A percentile compares a stretch with the other conserved stretches of the same genome.
Conservation (phyloP, 2,329 filamentous ascomycete species). For the Botrytis cinerea region DNA sequence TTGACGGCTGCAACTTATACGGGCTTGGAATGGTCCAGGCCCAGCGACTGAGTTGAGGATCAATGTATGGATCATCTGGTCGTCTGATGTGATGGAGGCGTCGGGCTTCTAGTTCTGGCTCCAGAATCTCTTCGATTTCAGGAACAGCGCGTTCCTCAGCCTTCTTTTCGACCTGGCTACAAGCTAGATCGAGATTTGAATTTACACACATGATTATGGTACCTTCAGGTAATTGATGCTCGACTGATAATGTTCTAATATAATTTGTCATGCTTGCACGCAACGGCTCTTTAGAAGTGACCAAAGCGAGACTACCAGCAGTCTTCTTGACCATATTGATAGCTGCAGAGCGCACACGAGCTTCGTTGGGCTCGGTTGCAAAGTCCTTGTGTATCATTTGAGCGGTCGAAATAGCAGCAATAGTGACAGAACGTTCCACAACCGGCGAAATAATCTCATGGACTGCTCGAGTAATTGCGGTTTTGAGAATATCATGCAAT, state of each 20-base stretch:
- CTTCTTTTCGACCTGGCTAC: conserved; percentile 90
- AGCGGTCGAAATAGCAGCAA: conserved; percentile 93
- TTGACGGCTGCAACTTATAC: conserved; percentile 76
- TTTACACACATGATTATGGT: conserved; percentile 99
- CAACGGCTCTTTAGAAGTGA: conserved; percentile 97
- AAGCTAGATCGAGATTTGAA: conserved; percentile 92
- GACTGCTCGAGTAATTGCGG: conserved; percentile 84
- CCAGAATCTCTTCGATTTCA: conserved; percentile 93
- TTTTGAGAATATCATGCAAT: conserved; percentile 75
- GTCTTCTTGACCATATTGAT: conserved; percentile 94
- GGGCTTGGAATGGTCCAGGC: conserved; percentile 91
- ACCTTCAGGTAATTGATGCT: conserved; percentile 83
- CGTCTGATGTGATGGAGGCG: conserved; percentile 73
- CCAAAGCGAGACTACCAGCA: conserved; percentile 87
- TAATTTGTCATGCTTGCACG: conserved; percentile 98
- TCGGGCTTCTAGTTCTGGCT: conserved; percentile 75
- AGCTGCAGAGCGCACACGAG: conserved; percentile 80
- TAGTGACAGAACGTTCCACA: conserved; percentile 95
- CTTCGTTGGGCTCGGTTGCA: conserved; percentile 86
- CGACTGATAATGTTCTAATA: conserved; percentile 69
- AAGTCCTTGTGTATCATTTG: conserved; percentile 98
- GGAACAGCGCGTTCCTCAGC: conserved; percentile 90
- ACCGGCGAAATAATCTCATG: conserved; percentile 97
- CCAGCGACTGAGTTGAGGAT: conserved; percentile 82
- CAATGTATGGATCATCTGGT: conserved; percentile 82